Conservation (phyloP, 2,329 filamentous ascomycete genomes). For the Fusarium sp. region DNA sequence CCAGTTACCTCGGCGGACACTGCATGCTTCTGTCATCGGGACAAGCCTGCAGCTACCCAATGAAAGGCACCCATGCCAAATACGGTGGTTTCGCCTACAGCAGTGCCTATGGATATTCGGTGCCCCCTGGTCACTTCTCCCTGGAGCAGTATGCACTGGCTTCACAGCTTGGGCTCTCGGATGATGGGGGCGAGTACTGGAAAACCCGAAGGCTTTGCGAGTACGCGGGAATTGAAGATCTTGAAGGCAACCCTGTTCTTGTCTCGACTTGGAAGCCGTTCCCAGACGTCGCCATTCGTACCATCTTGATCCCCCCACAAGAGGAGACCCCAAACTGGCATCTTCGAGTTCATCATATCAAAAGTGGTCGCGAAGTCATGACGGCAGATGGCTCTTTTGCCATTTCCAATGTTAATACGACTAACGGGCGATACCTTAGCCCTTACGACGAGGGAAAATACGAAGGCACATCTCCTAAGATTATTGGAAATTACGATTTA, state of each 20-base stretch:
- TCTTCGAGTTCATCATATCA: conserved; percentile 73
- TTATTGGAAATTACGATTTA: conserved; percentile 73
- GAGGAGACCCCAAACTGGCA: conserved; percentile 76
- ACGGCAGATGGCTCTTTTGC: conserved; percentile 83
- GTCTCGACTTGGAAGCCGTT: conserved; percentile 80
- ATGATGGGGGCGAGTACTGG: conserved; percentile 84
- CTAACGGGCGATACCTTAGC: conserved; percentile 64
- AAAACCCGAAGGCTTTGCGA: conserved; percentile 78
- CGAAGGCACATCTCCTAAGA: conserved; percentile 67
- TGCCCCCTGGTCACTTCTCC: conserved; percentile 80
- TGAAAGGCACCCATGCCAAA: conserved; percentile 85
- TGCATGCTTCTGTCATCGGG: conserved; percentile 81
- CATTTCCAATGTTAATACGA: conserved; percentile 67
- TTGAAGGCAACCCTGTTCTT: conserved; percentile 69
- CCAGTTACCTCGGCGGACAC: conserved; percentile 76
- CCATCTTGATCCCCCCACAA: conserved; percentile 73
- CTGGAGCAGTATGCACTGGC: conserved; percentile 83
- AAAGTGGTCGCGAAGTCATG: conserved; percentile 71
- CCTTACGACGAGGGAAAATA: conserved; percentile 60
- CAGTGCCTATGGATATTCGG: conserved; percentile 81
- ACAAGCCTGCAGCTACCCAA: conserved; percentile 85
- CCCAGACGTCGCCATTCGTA: conserved; percentile 74
- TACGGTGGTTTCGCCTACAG: conserved; percentile 86
- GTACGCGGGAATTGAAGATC: conserved; percentile 71
- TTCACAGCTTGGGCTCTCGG: conserved; percentile 80